phyloP scores from a whole-genome alignment of 257 asterid genomes.

The Nicotiana sylvestris region DNA sequence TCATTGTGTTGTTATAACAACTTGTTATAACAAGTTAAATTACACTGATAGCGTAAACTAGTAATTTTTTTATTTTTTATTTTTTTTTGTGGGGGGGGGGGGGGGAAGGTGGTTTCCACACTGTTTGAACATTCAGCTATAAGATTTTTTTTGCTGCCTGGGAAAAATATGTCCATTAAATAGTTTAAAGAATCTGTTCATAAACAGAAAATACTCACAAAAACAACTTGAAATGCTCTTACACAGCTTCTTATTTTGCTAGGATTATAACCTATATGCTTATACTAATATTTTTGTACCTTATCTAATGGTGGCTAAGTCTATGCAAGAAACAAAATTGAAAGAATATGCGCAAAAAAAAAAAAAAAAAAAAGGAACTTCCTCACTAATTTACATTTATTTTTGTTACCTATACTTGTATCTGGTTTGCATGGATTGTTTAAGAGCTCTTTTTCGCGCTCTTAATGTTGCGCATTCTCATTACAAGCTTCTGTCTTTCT shows the following conservation, averaged over 20 bases:
- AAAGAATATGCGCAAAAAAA: not conserved
- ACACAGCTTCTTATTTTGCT: not conserved
- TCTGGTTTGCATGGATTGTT: not conserved
- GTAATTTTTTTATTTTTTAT: too few species aligned
- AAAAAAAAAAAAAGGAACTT: not conserved
- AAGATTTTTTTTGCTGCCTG: too few species aligned
- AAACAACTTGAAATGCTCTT: slow-evolving; percentile 3
- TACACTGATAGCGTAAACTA: too few species aligned
- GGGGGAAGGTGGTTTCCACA: too few species aligned
- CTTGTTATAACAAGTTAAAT: too few species aligned
- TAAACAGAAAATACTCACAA: not conserved
- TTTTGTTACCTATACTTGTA: not conserved
- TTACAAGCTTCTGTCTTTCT: slow-evolving; percentile 87
- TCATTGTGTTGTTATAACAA: too few species aligned
- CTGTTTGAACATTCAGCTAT: too few species aligned
- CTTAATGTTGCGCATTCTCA: slow-evolving; percentile 58
- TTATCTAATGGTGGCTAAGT: not conserved
- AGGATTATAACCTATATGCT: not conserved
- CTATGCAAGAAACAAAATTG: not conserved
- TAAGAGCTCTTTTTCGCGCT: slow-evolving; percentile 55
- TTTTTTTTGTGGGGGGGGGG: too few species aligned
- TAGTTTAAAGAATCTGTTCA: not conserved
- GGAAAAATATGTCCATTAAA: too few species aligned
- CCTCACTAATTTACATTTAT: not conserved
- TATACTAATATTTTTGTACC: not conserved